Evolutionary conservation across 2,329 filamentous ascomycete genomes (phyloP).

Genomic region (Zymoseptoria crescenta): DNA sequence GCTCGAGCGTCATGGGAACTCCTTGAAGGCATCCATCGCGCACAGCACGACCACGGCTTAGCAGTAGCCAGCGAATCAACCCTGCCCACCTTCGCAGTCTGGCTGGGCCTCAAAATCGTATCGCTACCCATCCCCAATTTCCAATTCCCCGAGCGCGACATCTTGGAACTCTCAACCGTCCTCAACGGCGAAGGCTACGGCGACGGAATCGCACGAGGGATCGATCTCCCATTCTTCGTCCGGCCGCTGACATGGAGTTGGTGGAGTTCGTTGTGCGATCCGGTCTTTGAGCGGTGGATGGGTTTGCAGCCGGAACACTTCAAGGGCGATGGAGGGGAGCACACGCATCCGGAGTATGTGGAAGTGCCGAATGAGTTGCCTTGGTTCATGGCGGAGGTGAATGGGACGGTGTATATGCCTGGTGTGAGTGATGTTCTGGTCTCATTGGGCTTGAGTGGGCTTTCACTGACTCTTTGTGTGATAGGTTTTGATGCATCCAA

Average conservation of each 20-base stretch:
- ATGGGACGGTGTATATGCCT: slow-evolving; percentile 30
- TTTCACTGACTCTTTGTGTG: neutral
- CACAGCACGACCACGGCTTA: slow-evolving; percentile 27
- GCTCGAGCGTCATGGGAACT: slow-evolving; percentile 28
- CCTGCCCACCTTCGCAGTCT: slow-evolving; percentile 32
- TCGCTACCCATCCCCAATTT: slow-evolving; percentile 33
- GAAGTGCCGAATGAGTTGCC: slow-evolving; percentile 20
- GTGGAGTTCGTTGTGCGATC: slow-evolving; percentile 29
- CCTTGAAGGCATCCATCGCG: slow-evolving; percentile 29
- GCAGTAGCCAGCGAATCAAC: slow-evolving; percentile 31
- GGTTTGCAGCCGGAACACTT: slow-evolving; percentile 12
- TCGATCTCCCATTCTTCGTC: slow-evolving; percentile 24
- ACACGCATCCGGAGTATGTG: neutral
- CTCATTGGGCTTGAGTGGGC: neutral
- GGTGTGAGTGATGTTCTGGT: slow-evolving; percentile 6
- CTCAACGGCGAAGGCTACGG: slow-evolving; percentile 23
- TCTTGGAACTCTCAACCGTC: slow-evolving; percentile 20
- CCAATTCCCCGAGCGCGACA: slow-evolving; percentile 22
- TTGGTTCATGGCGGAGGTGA: slow-evolving; percentile 21
- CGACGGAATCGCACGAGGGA: slow-evolving; percentile 12
- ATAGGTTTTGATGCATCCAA: slow-evolving; percentile 32
- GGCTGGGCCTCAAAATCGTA: slow-evolving; percentile 34
- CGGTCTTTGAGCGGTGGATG: slow-evolving; percentile 31
- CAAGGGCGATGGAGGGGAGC: neutral
- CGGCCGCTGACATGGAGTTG: slow-evolving; percentile 22